Percentiles rank a stretch among this genome's conserved stretches.
These are phyloP conservation scores for Sporothrix mexicana DNA, from an alignment of 2,329 filamentous ascomycete genomes.

Conservation along the genomic window DNA sequence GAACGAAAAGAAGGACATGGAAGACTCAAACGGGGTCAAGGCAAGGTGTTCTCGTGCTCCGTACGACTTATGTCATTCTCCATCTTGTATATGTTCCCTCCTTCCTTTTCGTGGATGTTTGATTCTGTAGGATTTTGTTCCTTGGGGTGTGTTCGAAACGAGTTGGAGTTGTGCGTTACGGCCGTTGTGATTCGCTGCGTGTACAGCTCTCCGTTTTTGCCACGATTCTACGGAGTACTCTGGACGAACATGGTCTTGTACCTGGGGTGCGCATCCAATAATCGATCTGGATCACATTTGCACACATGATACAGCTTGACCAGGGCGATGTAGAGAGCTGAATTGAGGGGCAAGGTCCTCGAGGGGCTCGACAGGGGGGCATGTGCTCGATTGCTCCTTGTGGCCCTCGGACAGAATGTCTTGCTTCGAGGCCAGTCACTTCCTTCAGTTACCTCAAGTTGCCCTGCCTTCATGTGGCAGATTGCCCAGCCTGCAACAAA, in stretches of 20 bases:
- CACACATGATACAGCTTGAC: neutral
- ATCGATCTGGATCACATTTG: neutral
- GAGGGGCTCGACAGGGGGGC: neutral
- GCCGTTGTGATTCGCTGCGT: slow-evolving; percentile 22
- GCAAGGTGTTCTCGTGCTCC: neutral
- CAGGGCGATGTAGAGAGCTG: neutral
- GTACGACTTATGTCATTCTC: neutral
- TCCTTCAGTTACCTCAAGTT: too few relatives aligned
- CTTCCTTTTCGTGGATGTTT: slow-evolving; percentile 9
- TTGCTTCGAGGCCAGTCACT: neutral
- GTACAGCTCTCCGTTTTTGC: neutral
- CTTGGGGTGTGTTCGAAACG: neutral
- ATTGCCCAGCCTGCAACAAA: neutral
- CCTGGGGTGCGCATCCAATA: neutral
- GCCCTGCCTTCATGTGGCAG: neutral
- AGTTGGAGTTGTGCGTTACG: neutral
- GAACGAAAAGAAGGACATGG: neutral
- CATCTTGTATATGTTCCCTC: neutral
- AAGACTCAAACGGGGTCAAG: neutral
- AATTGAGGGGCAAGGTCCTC: too few relatives aligned
- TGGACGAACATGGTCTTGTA: neutral
- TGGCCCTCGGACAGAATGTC: neutral
- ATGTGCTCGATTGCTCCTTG: neutral
- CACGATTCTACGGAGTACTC: neutral
- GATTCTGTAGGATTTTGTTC: neutral